Evolutionary conservation across 2,329 filamentous ascomycete genomes (phyloP), one percentile per base, ranked within the genome.

Genomic region (Harringtonia aguacate): DNA sequence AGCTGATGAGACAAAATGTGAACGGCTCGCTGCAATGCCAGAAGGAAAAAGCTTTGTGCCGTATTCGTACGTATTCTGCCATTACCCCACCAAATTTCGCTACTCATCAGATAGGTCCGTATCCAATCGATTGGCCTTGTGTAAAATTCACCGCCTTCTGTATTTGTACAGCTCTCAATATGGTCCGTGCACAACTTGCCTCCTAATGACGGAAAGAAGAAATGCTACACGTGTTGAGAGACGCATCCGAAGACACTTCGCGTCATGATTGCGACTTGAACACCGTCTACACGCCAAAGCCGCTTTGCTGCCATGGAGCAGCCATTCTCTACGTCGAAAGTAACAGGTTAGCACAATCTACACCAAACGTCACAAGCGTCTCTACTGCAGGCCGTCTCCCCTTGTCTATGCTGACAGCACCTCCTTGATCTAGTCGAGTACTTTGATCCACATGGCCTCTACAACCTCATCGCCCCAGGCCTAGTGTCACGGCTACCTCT

Each of bases 381-480:
- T n/a, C n/a, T n/a, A n/a, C 17, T 30, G 13, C 33, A 8, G 6
- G 7, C 17, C 13, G n/a, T 35, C n/a, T 20, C n/a, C 33, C 7
- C 4, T 17, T 21, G 13, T 28, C 12, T 17, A 6, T 8, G 6
- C 33, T 33, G 22, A 43, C 28, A 5, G 5, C 18, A 27, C 24
- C 24, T 27, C 10, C 7, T 10, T 27, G 34, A 42, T 41, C 30
- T 56, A 94, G 88, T 95, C 68, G 89, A 97, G 71, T 98, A 95
- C 67, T 87, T 85, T 67, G 92, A 98, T 66, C 90, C 92, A 43
- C 84, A 86, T 59, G 82, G 85, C 56, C 76, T 97, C 50, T 97
- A 90, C 65, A 80, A 86, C 47, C 74, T 90, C 42, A 70, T 97
- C 36, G 81, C 84, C 12, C 79, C 86, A 3, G 80, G 89, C 46